Base-by-base conservation (phyloP, 345 rosid genomes). In the Brassica incana region DNA sequence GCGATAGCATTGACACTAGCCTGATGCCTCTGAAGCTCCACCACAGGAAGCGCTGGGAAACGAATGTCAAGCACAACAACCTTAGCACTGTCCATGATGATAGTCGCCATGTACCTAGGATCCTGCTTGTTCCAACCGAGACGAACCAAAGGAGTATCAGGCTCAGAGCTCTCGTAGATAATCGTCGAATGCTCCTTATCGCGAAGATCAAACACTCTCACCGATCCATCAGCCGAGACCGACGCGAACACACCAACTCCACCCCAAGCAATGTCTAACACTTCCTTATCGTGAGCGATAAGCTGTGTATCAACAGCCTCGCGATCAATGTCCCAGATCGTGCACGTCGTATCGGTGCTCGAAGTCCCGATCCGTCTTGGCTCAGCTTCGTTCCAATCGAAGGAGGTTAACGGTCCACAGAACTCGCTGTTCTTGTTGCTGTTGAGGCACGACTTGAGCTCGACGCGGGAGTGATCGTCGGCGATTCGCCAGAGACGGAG, bases 111-210 rank as follows among this genome's bases (percentile, higher is more conserved):
- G 56, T 90, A 95, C 83, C 97, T 89, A 1, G 97, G 97, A 75
- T 95, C 99, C 86, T 95, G 99, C 84, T 95, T 95, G 86, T 95
- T 95, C 99, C 99, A 95, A 1, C 97, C 99, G 11, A 95, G 91
- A 38, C 99, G 87, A 4, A 95, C 97, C 58, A 95, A 78, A 0
- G 99, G 99, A 40, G 95, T 88, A 30, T 95, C 97, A 0, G 99
- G 97, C 85, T 91, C 94, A 5, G 97, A 91, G 78, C 97, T 92
- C 77, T 95, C 97, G 58, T 95, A 95, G 66, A 92, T 93, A 36
- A 93, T 93, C 6, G 98, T 91, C 23, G 98, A 91, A 68, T 93
- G 98, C 65, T 93, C 98, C 83, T 91, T 93, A 81, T 91, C 98
- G 8, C 98, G 85, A 58, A 93, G 84, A 72, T 93, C 97, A 45